These are phyloP conservation scores for Cystofilobasidium macerans DNA, from an alignment of 768 basidiomycete genomes.

Conservation along the genomic window DNA sequence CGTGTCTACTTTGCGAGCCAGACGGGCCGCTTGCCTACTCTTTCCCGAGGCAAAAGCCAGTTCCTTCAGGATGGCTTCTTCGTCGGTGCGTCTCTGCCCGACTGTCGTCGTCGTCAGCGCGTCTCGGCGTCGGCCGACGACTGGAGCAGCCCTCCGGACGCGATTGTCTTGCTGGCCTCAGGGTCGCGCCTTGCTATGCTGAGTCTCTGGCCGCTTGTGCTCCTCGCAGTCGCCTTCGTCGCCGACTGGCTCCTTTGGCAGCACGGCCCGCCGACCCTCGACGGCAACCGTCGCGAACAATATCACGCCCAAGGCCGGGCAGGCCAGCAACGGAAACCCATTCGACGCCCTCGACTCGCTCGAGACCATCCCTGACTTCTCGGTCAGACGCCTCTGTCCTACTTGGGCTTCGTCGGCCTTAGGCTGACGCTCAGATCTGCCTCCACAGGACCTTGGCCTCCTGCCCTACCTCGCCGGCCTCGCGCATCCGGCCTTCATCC, in stretches of 20 bases:
- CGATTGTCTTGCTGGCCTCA: too few species aligned
- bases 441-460: neutral
- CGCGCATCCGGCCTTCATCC: conserved; percentile 14
- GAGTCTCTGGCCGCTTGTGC: neutral
- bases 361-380: conserved; percentile 11
- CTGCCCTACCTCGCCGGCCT: conserved; percentile 10
- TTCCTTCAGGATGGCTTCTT: too few species aligned
- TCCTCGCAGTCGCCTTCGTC: neutral
- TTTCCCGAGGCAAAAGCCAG: too few species aligned
- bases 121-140: too few species aligned
- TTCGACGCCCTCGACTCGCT: neutral
- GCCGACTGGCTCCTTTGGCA: neutral
- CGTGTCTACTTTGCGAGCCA: too few species aligned
- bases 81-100: too few species aligned
- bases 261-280: too few species aligned
- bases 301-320: neutral
- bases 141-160: too few species aligned
- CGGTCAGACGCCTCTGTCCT: neutral
- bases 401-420: neutral
- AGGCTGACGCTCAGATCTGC: neutral
- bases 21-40: too few species aligned
- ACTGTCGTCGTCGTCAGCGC: too few species aligned
- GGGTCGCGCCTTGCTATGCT: too few species aligned
- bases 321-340: neutral
- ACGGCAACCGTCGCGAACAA: neutral